A percentile compares a stretch with the other conserved stretches of the same genome.
Conservation (phyloP, 805 yeast species). For the Hanseniaspora singularis region DNA sequence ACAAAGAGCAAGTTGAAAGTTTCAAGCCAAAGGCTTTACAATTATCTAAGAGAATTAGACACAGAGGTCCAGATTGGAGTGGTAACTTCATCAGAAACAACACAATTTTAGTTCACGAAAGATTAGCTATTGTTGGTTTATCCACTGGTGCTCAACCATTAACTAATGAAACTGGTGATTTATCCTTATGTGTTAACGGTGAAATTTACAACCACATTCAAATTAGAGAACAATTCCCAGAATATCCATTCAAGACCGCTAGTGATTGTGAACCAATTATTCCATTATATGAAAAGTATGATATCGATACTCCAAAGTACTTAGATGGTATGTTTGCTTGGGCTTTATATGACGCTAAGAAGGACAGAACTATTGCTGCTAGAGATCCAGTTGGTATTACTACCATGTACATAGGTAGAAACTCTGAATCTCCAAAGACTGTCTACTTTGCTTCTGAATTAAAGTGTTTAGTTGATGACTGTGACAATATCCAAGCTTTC, state of each 20-base stretch:
- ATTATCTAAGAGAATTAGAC: slow-evolving; percentile 85
- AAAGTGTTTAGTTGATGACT: slow-evolving; percentile 85
- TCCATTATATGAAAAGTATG: slow-evolving; percentile 81
- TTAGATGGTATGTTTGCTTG: slow-evolving; percentile 98
- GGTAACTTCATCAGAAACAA: slow-evolving; percentile 72
- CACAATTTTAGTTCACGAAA: slow-evolving; percentile 85
- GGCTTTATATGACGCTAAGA: slow-evolving; percentile 71
- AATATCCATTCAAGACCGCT: slow-evolving; percentile 69
- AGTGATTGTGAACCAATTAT: slow-evolving; percentile 97
- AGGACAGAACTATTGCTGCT: slow-evolving; percentile 87
- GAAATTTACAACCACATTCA: slow-evolving; percentile 96
- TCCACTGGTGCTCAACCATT: slow-evolving; percentile 98
- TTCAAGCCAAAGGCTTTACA: slow-evolving; percentile 85
- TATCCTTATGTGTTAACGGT: slow-evolving; percentile 81
- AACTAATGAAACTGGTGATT: slow-evolving; percentile 61
- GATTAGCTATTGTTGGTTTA: slow-evolving; percentile 93
- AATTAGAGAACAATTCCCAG: slow-evolving; percentile 61
- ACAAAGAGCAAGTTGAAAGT: slow-evolving; percentile 62
- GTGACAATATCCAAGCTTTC: slow-evolving; percentile 86
- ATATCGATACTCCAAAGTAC: slow-evolving; percentile 76
- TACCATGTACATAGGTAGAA: slow-evolving; percentile 88
- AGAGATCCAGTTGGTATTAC: slow-evolving; percentile 98
- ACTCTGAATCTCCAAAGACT: slow-evolving; percentile 53
- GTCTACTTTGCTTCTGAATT: slow-evolving; percentile 88
- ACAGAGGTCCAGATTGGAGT: slow-evolving; percentile 99